phyloP scores from a whole-genome alignment of 2,329 filamentous ascomycete species.

The Aurifilum marmelostoma region DNA sequence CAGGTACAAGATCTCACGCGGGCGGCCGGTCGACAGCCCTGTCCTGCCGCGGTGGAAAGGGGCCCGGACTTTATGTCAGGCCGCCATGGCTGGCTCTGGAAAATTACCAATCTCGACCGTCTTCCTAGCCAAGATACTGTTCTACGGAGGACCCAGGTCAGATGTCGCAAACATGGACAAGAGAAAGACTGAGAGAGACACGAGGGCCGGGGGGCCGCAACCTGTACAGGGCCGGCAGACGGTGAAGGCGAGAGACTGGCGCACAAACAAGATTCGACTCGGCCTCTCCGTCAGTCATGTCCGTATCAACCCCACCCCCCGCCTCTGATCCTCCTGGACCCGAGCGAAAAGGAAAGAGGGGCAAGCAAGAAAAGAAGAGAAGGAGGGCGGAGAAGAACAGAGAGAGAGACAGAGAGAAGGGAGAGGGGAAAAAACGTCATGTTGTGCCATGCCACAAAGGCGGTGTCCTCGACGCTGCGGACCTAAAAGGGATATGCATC shows the following conservation, averaged over 20 bases:
- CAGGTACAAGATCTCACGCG: background rate
- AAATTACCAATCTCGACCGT: background rate
- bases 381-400: background rate
- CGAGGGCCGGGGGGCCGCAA: background rate
- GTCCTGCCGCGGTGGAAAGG: background rate
- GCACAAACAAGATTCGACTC: slow-evolving; percentile 22
- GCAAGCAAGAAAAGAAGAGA: background rate
- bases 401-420: background rate
- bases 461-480: slow-evolving; percentile 4
- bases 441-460: slow-evolving; percentile 2
- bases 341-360: background rate
- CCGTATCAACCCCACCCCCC: background rate
- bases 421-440: slow-evolving; percentile 7
- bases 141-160: background rate
- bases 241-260: background rate
- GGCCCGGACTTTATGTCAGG: background rate
- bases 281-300: slow-evolving; percentile 12
- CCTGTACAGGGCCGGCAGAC: slow-evolving; percentile 2
- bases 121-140: background rate
- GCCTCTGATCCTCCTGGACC: background rate
- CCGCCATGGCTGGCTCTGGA: background rate
- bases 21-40: background rate
- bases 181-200: background rate
- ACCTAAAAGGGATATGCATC: slow-evolving; percentile 2
- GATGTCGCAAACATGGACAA: background rate